Base-by-base conservation (phyloP, 2,329 filamentous ascomycete species). In the Aplosporella prunicola region DNA sequence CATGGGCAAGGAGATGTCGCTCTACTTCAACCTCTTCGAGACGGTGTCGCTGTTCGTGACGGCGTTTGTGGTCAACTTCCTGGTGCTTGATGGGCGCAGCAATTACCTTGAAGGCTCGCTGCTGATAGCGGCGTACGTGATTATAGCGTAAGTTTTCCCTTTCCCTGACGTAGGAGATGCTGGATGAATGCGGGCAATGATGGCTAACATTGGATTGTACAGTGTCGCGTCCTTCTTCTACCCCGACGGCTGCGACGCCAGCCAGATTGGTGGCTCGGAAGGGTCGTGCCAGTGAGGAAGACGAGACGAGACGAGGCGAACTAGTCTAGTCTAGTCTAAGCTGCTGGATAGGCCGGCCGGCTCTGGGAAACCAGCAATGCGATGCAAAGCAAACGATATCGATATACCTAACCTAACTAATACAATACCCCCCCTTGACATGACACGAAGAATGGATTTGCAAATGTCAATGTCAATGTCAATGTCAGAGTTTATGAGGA, bases 1-100 rank as follows among this genome's bases (percentile, higher is more conserved):
- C 45, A 77, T 87, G 71, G 72, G 73, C 44, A 76, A 80, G 43
- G 69, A 76, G 1, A 89, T 89, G 72, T 70, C 67, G 28, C 53
- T 76, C 9, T 76, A 75, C 58, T 76, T 76, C 51, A 75, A 73
- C 41, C 60, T 76, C 13, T 76, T 76, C 45, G 72, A 76, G 53
- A 76, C 72, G 2, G 63, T 87, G 15, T 80, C 82, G 26, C 65
- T 93, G 26, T 93, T 93, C 48, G 82, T 91, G 9, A 78, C 84
- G 2, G 83, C 85, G 0, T 74, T 93, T 27, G 70, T 93, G 22
- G 82, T 88, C 41, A 93, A 93, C 55, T 93, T 93, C 55, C 62
- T 93, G 28, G 85, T 93, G 32, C 71, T 80, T 14, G 85, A 93
- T 49, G 86, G 85, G 20, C 76, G 85, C 56, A 87, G 80, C 44